Conservation (phyloP, 768 basidiomycete species). For the Xanthoconium purpureum region DNA sequence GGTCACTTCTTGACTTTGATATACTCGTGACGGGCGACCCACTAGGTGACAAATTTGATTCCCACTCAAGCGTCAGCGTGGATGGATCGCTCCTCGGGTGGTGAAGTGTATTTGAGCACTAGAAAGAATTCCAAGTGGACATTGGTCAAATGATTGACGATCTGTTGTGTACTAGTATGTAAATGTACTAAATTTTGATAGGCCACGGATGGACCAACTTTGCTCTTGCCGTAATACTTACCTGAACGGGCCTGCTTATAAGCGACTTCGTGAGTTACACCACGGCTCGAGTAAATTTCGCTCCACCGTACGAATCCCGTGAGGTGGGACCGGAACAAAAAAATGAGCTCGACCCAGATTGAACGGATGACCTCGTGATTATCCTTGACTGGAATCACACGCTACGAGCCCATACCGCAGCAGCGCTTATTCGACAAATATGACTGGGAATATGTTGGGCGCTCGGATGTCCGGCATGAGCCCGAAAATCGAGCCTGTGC, state of each 20-base stretch:
- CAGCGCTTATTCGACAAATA: no score
- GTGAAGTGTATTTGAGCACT: slow-evolving; percentile 70
- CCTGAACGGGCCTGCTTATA: no score
- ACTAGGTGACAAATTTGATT: slow-evolving; percentile 57
- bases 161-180: background rate
- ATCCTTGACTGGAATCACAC: background rate
- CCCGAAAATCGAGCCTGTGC: no score
- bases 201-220: background rate
- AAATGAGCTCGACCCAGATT: slow-evolving; percentile 39
- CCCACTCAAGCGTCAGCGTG: slow-evolving; percentile 70
- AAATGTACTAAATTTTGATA: background rate
- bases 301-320: background rate
- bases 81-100: slow-evolving; percentile 59
- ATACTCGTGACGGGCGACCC: background rate
- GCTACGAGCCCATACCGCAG: slow-evolving; percentile 18
- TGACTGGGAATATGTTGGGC: background rate
- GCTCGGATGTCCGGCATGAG: no score
- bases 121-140: slow-evolving; percentile 65
- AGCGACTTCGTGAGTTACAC: no score
- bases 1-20: background rate
- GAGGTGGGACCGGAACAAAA: background rate
- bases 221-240: background rate
- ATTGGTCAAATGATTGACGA: slow-evolving; percentile 17
- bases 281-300: no score
- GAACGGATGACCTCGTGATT: slow-evolving; percentile 46